Base-by-base conservation (phyloP, 2,329 filamentous ascomycete species). In the Trichoderma sp. region DNA sequence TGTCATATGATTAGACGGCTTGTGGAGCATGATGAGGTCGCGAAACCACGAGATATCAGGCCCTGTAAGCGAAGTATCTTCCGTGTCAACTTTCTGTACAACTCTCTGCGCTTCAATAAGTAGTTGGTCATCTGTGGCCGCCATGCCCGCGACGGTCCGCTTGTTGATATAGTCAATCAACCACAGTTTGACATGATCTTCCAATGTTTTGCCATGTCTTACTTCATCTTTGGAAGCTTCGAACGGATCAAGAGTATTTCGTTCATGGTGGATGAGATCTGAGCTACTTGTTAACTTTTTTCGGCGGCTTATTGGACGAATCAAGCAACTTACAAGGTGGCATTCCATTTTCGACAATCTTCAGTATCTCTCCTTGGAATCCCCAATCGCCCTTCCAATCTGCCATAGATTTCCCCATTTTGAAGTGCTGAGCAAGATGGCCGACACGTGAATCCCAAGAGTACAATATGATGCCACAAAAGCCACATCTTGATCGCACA, bases 351-450 rank as follows among this genome's bases (percentile, higher is more conserved):
- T 71, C 62, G 17, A 71, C 53, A 28, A 59, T 47, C 15, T 20
- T 50, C 13, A 71, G 34, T 13, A 71, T 23, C 13, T 57, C 59
- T 36, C 39, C 66, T 6, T 83, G 82, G 26, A 84, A 84, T 0
- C 83, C 83, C 82, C 83, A 84, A 53, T 83, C 81, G 8, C 83
- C 83, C 55, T 81, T 78, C 83, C 83, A 84, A 39, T 84, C 79
- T 15, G 78, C 78, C 82, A 84, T 84, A 6, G 76, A 81, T 59
- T 77, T 79, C 1, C 82, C 82, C 1, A 75, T 76, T 59, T 81
- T 83, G 70, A 84, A 84, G 71, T 84, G 83, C 3, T 82, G 79
- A 0, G 81, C 82, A 0, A 84, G 74, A 72, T 84, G 83, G 23
- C 82, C 79, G 0, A 78, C 76, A 26, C 83, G 73, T 0, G 77